A percentile compares a stretch with the other conserved stretches of the same genome.
These are phyloP conservation scores for Periglandula ipomoeae DNA, from an alignment of 2,329 filamentous ascomycete species.

Conservation along the genomic window DNA sequence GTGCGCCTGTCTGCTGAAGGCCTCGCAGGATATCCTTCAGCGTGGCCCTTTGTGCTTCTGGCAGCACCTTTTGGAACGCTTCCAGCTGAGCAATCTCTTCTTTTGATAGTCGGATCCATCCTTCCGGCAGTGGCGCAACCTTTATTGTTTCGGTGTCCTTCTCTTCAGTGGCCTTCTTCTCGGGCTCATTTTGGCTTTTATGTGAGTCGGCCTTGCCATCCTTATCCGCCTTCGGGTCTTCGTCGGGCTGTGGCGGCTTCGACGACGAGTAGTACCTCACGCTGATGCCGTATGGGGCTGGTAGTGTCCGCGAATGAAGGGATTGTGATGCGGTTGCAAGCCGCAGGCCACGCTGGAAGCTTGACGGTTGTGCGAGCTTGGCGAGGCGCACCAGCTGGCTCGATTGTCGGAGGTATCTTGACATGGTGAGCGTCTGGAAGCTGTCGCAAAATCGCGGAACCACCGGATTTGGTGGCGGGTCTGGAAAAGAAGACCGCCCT, in stretches of 20 bases:
- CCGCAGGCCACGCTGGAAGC: slow-evolving; percentile 36
- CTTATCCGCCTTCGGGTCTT: slow-evolving; percentile 20
- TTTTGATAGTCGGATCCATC: slow-evolving; percentile 37
- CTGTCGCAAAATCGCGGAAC: slow-evolving; percentile 24
- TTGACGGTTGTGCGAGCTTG: slow-evolving; percentile 43
- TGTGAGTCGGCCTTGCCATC: slow-evolving; percentile 14
- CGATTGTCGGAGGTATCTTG: slow-evolving; percentile 56
- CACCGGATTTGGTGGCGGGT: slow-evolving; percentile 20
- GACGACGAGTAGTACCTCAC: slow-evolving; percentile 28
- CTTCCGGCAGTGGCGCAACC: slow-evolving; percentile 29
- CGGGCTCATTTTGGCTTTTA: slow-evolving; percentile 10
- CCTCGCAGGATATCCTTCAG: slow-evolving; percentile 51
- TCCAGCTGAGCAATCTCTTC: slow-evolving; percentile 45
- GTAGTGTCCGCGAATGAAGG: slow-evolving; percentile 25
- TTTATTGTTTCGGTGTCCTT: slow-evolving; percentile 17
- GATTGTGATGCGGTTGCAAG: slow-evolving; percentile 21
- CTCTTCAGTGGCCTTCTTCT: slow-evolving; percentile 11
- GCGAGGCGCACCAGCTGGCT: slow-evolving; percentile 56
- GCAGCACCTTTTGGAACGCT: slow-evolving; percentile 52
- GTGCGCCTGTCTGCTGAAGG: slow-evolving; percentile 61
- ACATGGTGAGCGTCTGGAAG: slow-evolving; percentile 40
- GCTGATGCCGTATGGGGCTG: slow-evolving; percentile 25
- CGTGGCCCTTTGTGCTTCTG: slow-evolving; percentile 49
- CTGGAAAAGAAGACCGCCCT: slow-evolving; percentile 16
- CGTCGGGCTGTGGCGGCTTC: slow-evolving; percentile 29